These are phyloP conservation scores for Gossypium thurberi DNA, from an alignment of 345 rosid species.

Conservation along the genomic window DNA sequence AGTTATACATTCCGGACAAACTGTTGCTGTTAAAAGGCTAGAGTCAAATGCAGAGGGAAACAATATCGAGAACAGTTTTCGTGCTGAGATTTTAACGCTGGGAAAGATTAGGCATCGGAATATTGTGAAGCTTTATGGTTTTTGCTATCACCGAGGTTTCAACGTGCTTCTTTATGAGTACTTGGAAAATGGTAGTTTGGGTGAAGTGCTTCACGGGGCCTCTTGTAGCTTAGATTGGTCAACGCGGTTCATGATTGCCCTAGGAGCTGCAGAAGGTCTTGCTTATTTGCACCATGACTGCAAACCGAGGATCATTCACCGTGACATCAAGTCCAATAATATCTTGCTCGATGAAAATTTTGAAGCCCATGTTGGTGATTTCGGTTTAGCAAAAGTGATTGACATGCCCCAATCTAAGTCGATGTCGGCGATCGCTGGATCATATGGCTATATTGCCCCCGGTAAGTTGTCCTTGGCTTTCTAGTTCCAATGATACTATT, in stretches of 20 bases:
- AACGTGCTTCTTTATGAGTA: conserved; percentile 86
- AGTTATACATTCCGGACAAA: conserved; percentile 57
- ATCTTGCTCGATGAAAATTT: conserved; percentile 80
- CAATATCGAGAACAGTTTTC: conserved; percentile 78
- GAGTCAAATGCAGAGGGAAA: conserved; percentile 79
- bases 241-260: conserved; percentile 71
- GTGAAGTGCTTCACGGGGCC: conserved; percentile 73
- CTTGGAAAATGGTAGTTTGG: conserved; percentile 81
- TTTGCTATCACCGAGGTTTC: conserved; percentile 79
- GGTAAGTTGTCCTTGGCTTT: conserved; percentile 40
- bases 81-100: conserved; percentile 76
- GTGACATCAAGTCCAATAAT: conserved; percentile 90
- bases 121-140: conserved; percentile 87
- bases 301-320: conserved; percentile 88
- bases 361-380: conserved; percentile 97
- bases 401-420: conserved; percentile 96
- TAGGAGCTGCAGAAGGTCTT: conserved; percentile 97
- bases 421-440: conserved; percentile 94
- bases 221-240: conserved; percentile 65
- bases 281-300: conserved; percentile 93
- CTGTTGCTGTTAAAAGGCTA: conserved; percentile 72
- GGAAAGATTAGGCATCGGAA: conserved; percentile 94
- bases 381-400: conserved; percentile 91
- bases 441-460: conserved; percentile 98
- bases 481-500: background rate